Evolutionary conservation across 352 stramenopile genomes (phyloP).

Genomic region (Phytophthora agathidicida): DNA sequence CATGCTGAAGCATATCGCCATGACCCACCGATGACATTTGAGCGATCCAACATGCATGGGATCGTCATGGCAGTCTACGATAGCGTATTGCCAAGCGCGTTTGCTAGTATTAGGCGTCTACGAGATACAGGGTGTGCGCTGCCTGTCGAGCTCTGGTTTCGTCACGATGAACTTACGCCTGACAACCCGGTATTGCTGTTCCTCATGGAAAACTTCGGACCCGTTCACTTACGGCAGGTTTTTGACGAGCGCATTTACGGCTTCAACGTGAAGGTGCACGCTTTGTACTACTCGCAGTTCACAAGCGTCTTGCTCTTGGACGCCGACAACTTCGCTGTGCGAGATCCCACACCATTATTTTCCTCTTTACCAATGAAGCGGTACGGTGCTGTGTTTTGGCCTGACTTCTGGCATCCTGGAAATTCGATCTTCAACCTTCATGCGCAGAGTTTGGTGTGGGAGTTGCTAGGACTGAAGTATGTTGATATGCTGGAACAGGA

Average conservation of each 20-base stretch:
- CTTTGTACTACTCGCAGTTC: conserved; percentile 58
- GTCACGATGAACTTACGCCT: conserved; percentile 45
- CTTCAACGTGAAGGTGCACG: conserved; percentile 62
- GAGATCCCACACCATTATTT: conserved; percentile 52
- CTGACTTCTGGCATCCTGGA: conserved; percentile 51
- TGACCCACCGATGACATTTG: conserved; percentile 50
- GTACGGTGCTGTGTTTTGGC: conserved; percentile 55
- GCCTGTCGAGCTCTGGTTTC: conserved; percentile 65
- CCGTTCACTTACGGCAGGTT: conserved; percentile 47
- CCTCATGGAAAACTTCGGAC: conserved; percentile 39
- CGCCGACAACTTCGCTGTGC: conserved; percentile 54
- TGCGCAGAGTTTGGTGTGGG: conserved; percentile 62
- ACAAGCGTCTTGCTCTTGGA: conserved; percentile 53
- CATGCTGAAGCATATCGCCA: conserved; percentile 54
- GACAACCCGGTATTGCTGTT: conserved; percentile 45
- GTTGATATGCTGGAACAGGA: conserved; percentile 61
- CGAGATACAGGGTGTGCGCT: conserved; percentile 44
- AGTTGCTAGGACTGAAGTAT: conserved; percentile 46
- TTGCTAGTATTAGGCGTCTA: conserved; percentile 51
- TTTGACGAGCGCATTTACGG: conserved; percentile 51
- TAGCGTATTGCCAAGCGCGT: conserved; percentile 49
- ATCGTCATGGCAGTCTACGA: conserved; percentile 63
- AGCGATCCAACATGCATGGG: conserved; percentile 17
- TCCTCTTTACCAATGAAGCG: conserved; percentile 30
- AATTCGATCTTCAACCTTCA: conserved; percentile 71